Evolutionary conservation across 2,329 filamentous ascomycete species (phyloP), one percentile per base, ranked within the genome.

Genomic region (Monosporascus sp.): DNA sequence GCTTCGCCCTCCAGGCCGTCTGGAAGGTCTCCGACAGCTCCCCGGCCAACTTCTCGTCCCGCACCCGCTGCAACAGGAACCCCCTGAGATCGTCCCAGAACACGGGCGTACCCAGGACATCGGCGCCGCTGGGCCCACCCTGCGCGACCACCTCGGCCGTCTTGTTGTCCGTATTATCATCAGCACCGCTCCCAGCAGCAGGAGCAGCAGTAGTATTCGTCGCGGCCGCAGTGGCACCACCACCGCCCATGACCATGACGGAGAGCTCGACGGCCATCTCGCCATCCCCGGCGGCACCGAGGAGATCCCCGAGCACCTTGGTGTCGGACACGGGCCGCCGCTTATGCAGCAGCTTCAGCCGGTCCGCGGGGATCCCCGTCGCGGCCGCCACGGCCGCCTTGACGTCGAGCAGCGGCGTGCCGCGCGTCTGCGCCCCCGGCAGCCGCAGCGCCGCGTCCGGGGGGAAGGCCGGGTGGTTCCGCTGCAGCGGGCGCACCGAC

Each of bases 21-120:
- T 81, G 87, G 66, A 97, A 97, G 22, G 88, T 68, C 5, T 69
- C 74, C 37, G 81, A 80, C 63, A 93, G 69, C 62, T 84, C 81
- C 60, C 82, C 82, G 1, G 87, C 89, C 65, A 78, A 71, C 53
- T 71, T 72, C 64, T 84, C 84, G 67, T 95, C 88, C 71, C 87
- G 85, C 63, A 96, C 73, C 68, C 90, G 82, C 75, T 92, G 88
- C 65, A 84, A 74, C 69, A 99, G 68, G 71, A 93, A 97, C 0
- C 82, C 88, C 66, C 85, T 84, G 58, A 99, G 71, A 74, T 97
- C 94, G 8, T 73, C 73, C 94, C 94, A 99, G 67, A 99, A 99
- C 52, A 81, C 85, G 7, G 87, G 82, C 14, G 83, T 87, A 65
- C 82, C 74, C 59, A 96, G 67, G 20, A 87, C 79, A 27, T 82